phyloP scores from a whole-genome alignment of 225 moss, liverwort and hornwort species.

The Straminergon stramineum region DNA sequence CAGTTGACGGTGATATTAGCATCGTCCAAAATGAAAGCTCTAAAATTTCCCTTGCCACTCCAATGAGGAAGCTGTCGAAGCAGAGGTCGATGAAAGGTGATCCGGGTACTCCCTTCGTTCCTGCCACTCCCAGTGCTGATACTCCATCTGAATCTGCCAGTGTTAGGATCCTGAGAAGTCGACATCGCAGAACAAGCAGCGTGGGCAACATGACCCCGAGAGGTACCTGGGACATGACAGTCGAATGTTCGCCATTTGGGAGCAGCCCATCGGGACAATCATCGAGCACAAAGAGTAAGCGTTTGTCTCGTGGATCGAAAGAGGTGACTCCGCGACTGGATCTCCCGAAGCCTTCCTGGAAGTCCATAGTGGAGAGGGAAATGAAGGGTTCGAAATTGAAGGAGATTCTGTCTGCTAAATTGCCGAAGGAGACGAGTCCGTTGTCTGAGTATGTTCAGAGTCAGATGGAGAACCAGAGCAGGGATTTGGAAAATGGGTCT shows the following conservation, averaged over 20 bases:
- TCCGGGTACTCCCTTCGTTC: not conserved
- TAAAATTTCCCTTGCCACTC: not conserved
- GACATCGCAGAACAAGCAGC: constrained; percentile 32
- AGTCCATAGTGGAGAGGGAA: constrained; percentile 38
- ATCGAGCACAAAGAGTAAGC: constrained; percentile 23
- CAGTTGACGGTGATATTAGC: not conserved
- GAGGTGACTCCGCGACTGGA: constrained; percentile 37
- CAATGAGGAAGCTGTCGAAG: not conserved
- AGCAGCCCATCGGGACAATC: constrained; percentile 3
- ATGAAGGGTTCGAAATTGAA: constrained; percentile 47
- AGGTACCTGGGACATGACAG: constrained; percentile 2
- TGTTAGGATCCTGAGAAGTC: constrained; percentile 9
- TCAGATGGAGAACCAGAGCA: constrained; percentile 23
- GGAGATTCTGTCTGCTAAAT: constrained; percentile 4
- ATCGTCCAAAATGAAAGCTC: not conserved
- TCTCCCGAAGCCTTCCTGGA: constrained; percentile 49
- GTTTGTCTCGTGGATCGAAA: constrained; percentile 19
- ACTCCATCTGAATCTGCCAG: constrained; percentile 13
- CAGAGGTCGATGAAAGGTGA: constrained; percentile 16
- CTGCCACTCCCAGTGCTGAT: constrained; percentile 10
- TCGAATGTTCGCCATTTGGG: constrained; percentile 1
- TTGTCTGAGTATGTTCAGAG: constrained; percentile 22
- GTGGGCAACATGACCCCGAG: constrained; percentile 9
- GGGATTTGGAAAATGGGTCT: not conserved
- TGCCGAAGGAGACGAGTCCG: constrained; percentile 31